These are phyloP conservation scores for Gamsiella multidivaricata DNA, from an alignment of 192 early-diverging fungal species.

Conservation along the genomic window DNA sequence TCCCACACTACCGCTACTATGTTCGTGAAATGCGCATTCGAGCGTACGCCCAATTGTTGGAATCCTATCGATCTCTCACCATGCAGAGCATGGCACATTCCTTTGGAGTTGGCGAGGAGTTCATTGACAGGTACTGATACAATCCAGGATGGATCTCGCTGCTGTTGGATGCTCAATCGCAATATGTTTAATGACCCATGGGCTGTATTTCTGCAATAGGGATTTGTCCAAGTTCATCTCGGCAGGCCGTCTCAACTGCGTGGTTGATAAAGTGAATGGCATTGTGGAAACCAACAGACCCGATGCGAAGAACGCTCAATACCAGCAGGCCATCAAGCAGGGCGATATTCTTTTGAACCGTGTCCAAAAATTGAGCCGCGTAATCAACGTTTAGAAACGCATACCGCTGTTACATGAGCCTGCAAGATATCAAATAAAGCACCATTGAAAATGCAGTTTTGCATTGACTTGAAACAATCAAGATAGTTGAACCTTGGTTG, in stretches of 20 bases:
- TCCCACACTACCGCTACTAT: slow-evolving; percentile 91
- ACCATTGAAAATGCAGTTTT: too few relatives aligned
- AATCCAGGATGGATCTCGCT: background rate
- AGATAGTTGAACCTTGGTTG: too few relatives aligned
- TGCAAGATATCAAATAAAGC: slow-evolving; percentile 3
- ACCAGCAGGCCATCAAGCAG: slow-evolving; percentile 95
- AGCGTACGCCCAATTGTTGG: slow-evolving; percentile 94
- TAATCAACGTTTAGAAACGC: slow-evolving; percentile 82
- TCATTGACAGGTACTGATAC: slow-evolving; percentile 83
- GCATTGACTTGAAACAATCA: too few relatives aligned
- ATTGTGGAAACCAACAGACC: slow-evolving; percentile 98
- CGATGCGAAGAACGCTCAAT: slow-evolving; percentile 98
- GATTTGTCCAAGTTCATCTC: slow-evolving; percentile 96
- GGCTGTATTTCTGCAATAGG: slow-evolving; percentile 50
- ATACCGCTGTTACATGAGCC: background rate
- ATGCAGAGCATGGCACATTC: slow-evolving; percentile 96
- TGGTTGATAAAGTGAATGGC: slow-evolving; percentile 99
- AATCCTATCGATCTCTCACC: slow-evolving; percentile 94
- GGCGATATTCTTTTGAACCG: slow-evolving; percentile 95
- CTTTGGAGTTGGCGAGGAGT: slow-evolving; percentile 96
- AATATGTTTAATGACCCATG: background rate
- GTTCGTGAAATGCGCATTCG: slow-evolving; percentile 99
- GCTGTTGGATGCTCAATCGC: background rate
- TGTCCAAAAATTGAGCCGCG: slow-evolving; percentile 94
- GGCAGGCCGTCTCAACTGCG: slow-evolving; percentile 95